phyloP scores from a whole-genome alignment of 768 basidiomycete species.

The Termitomyces eurrhizus region DNA sequence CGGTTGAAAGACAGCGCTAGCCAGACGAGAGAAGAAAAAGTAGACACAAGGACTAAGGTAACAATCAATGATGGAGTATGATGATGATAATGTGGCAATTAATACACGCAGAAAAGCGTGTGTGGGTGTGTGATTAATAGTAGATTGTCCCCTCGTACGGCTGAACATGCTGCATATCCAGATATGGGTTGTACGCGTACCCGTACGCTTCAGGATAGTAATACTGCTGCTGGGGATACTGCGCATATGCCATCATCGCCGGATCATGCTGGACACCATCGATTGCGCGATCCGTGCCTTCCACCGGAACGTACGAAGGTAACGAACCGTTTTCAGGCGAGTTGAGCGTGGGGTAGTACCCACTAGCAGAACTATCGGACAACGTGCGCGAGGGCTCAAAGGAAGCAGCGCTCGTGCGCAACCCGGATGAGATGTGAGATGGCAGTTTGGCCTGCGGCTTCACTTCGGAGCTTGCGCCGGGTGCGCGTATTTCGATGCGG shows the following conservation, averaged over 20 bases:
- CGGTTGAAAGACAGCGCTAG: background rate
- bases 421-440: constrained; percentile 29
- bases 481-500: constrained; percentile 74
- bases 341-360: constrained; percentile 15
- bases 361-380: constrained; percentile 17
- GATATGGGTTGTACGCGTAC: constrained; percentile 50
- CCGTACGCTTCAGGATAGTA: constrained; percentile 70
- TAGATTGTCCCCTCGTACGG: constrained; percentile 64
- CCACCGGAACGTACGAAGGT: constrained; percentile 29
- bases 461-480: constrained; percentile 24
- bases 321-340: constrained; percentile 10
- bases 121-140: constrained; percentile 40
- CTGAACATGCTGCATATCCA: constrained; percentile 63
- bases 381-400: constrained; percentile 42
- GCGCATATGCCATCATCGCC: constrained; percentile 49
- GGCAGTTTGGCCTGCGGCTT: constrained; percentile 26
- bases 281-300: constrained; percentile 23
- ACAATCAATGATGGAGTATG: constrained; percentile 10
- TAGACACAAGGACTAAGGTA: constrained; percentile 9
- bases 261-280: constrained; percentile 16
- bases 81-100: constrained; percentile 1
- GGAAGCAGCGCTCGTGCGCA: constrained; percentile 48
- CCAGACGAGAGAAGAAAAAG: background rate
- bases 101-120: background rate
- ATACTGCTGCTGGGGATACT: constrained; percentile 61